These are phyloP conservation scores for Trichoderma endophyticum DNA, from an alignment of 2,329 filamentous ascomycete genomes.

Conservation along the genomic window DNA sequence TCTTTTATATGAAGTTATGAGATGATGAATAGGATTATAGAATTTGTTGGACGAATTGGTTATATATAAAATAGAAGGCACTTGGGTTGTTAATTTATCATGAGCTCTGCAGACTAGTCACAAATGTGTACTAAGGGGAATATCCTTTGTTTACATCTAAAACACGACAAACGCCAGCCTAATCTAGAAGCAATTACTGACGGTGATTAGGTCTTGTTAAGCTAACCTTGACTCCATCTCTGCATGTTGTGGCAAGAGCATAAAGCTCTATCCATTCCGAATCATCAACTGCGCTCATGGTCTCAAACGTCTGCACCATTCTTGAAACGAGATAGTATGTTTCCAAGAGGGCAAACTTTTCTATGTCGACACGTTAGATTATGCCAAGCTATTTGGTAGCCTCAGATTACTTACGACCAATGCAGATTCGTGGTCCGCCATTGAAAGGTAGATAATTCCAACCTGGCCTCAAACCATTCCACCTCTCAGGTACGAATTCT, in stretches of 20 bases:
- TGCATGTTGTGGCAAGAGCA: conserved; percentile 35
- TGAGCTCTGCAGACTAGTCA: background rate
- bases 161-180: background rate
- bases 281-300: conserved; percentile 29
- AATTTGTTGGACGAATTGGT: background rate
- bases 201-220: background rate
- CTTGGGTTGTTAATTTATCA: background rate
- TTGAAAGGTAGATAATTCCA: conserved; percentile 47
- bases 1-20: too few relatives aligned
- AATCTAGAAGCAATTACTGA: background rate
- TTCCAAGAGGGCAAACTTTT: conserved; percentile 37
- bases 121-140: background rate
- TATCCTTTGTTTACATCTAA: background rate
- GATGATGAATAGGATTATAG: background rate
- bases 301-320: conserved; percentile 33
- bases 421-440: conserved; percentile 44
- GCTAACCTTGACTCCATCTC: conserved; percentile 29
- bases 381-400: too few relatives aligned
- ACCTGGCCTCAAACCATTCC: conserved; percentile 37
- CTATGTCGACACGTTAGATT: conserved; percentile 23
- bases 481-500: conserved; percentile 41
- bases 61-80: background rate
- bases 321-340: conserved; percentile 35
- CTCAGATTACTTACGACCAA: conserved; percentile 36
- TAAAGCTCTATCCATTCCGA: conserved; percentile 35